phyloP scores from a whole-genome alignment of 176 grass and related monocot genomes.

The Musa troglodytarum region DNA sequence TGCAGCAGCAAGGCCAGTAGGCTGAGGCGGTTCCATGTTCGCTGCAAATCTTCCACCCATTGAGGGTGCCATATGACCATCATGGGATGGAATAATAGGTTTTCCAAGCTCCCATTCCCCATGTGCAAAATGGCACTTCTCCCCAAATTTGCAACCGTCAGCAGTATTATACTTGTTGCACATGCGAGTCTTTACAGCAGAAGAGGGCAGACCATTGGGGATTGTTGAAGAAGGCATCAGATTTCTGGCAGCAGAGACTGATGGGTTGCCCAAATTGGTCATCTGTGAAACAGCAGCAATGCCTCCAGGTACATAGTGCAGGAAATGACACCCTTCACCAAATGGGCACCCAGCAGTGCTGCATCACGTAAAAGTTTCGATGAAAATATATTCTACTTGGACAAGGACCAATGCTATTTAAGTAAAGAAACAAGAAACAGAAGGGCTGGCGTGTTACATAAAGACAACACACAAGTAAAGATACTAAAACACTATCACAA shows the following conservation, averaged over 20 bases:
- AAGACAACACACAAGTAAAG: neutral
- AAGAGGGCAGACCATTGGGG: slow-evolving; percentile 23
- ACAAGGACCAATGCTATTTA: neutral
- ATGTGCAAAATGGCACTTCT: slow-evolving; percentile 75
- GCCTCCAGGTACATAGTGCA: slow-evolving; percentile 60
- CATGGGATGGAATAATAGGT: slow-evolving; percentile 17
- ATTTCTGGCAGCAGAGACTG: slow-evolving; percentile 38
- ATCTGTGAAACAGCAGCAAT: slow-evolving; percentile 60
- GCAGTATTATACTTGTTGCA: slow-evolving; percentile 78
- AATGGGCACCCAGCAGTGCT: slow-evolving; percentile 73
- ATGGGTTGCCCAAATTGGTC: slow-evolving; percentile 40
- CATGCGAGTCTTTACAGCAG: slow-evolving; percentile 47
- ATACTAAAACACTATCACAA: neutral
- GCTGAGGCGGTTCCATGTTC: slow-evolving; percentile 26
- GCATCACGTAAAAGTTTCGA: slow-evolving; percentile 8
- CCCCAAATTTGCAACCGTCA: slow-evolving; percentile 79
- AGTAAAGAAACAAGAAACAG: neutral
- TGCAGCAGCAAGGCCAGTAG: slow-evolving; percentile 30
- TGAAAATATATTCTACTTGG: no score
- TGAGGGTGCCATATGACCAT: slow-evolving; percentile 25
- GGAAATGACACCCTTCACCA: slow-evolving; percentile 79
- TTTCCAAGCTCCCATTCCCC: slow-evolving; percentile 71
- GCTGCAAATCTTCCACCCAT: slow-evolving; percentile 27
- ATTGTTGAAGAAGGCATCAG: slow-evolving; percentile 14
- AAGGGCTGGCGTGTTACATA: neutral